Conservation (phyloP, 2,329 filamentous ascomycete genomes). For the Ceratocystis cubensis region DNA sequence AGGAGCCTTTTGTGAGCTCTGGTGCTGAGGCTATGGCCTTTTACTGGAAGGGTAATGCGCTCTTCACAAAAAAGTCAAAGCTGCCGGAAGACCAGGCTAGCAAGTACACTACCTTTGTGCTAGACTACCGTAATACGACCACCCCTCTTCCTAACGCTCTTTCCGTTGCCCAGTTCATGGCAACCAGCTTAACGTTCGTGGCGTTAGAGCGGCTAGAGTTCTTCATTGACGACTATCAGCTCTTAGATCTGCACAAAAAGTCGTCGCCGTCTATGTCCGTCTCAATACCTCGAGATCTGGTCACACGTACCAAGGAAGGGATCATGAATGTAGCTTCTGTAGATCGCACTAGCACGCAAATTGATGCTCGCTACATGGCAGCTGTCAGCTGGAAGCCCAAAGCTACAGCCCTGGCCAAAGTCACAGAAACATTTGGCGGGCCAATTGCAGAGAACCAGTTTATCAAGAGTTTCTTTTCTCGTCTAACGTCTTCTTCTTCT, state of each 20-base stretch:
- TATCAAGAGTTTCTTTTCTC: slow-evolving; percentile 66
- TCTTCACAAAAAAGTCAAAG: slow-evolving; percentile 79
- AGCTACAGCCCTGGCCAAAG: slow-evolving; percentile 31
- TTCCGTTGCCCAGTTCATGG: slow-evolving; percentile 80
- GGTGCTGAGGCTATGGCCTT: slow-evolving; percentile 92
- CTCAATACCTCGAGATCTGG: slow-evolving; percentile 62
- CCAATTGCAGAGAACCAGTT: slow-evolving; percentile 45
- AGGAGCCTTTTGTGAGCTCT: slow-evolving; percentile 92
- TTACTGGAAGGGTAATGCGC: slow-evolving; percentile 97
- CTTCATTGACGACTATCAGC: slow-evolving; percentile 74
- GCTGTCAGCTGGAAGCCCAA: slow-evolving; percentile 71
- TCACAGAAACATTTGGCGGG: slow-evolving; percentile 38
- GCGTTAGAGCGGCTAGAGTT: slow-evolving; percentile 78
- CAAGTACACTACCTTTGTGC: slow-evolving; percentile 74
- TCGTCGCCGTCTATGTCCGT: slow-evolving; percentile 64
- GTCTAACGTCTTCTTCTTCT: slow-evolving; percentile 44
- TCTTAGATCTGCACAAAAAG: slow-evolving; percentile 72
- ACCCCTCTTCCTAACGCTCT: slow-evolving; percentile 77
- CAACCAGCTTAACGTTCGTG: slow-evolving; percentile 92
- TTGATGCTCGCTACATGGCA: slow-evolving; percentile 81
- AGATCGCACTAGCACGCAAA: slow-evolving; percentile 75
- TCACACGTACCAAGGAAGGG: slow-evolving; percentile 70
- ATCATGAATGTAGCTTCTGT: slow-evolving; percentile 78
- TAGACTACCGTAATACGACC: slow-evolving; percentile 83
- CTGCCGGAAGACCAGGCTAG: slow-evolving; percentile 54